Conservation (phyloP, 345 rosid species). For the Barbarea vulgaris region DNA sequence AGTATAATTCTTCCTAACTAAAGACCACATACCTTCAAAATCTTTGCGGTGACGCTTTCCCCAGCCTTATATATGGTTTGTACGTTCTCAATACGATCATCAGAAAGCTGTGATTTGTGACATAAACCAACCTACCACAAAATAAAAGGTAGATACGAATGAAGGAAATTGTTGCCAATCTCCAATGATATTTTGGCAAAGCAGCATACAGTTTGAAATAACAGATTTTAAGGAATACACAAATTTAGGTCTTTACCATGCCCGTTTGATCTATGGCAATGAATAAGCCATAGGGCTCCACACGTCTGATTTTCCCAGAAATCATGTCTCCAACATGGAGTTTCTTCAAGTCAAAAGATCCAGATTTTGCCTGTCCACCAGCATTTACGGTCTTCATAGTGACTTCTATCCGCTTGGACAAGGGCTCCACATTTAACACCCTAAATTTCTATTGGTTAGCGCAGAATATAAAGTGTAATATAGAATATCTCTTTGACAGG, state of each 20-base stretch:
- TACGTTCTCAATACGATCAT: conserved; percentile 58
- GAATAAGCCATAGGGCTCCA: conserved; percentile 83
- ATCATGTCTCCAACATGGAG: conserved; percentile 65
- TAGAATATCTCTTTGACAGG: conserved; percentile 2
- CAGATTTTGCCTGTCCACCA: conserved; percentile 49
- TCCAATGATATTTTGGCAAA: conserved; percentile 8
- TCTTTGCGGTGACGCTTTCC: conserved; percentile 72
- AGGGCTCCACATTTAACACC: conserved; percentile 80
- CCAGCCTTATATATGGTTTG: conserved; percentile 69
- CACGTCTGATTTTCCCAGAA: conserved; percentile 73
- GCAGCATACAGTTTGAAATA: not conserved
- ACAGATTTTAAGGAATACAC: conserved; percentile 2
- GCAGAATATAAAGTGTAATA: conserved; percentile 7
- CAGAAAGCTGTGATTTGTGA: conserved; percentile 79
- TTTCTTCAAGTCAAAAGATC: conserved; percentile 51
- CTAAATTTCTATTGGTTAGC: conserved; percentile 52
- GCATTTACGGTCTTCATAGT: conserved; percentile 63
- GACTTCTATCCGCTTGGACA: conserved; percentile 84
- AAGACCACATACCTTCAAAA: conserved; percentile 68
- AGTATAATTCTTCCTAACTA: not conserved
- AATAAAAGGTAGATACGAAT: conserved; percentile 20
- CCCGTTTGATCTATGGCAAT: conserved; percentile 60
- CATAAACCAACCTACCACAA: conserved; percentile 84
- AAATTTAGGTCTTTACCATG: conserved; percentile 58
- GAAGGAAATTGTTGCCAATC: conserved; percentile 11